Percentiles rank a stretch among this genome's conserved stretches.
These are phyloP conservation scores for Cladosporium sp. DNA, from an alignment of 2,329 filamentous ascomycete species.

Conservation along the genomic window DNA sequence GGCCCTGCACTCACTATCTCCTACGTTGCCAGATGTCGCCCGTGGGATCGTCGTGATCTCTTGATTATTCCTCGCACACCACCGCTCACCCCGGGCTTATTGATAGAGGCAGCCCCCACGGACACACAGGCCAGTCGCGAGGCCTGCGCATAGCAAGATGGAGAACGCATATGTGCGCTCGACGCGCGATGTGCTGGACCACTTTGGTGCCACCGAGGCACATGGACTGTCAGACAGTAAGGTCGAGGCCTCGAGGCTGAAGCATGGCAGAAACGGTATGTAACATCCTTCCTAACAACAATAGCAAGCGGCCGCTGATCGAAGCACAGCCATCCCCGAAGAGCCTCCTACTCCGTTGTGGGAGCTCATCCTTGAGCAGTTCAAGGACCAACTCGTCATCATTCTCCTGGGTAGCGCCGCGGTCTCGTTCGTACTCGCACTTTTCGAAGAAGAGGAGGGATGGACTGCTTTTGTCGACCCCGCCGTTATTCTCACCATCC, in stretches of 20 bases:
- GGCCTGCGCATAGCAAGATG: conserved; percentile 23
- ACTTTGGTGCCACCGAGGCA: conserved; percentile 34
- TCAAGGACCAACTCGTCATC: conserved; percentile 96
- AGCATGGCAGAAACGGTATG: conserved; percentile 36
- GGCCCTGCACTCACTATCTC: background rate
- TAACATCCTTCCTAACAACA: background rate
- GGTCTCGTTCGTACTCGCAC: conserved; percentile 85
- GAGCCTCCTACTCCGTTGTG: conserved; percentile 94
- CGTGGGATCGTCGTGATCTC: background rate
- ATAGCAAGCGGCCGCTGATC: conserved; percentile 12
- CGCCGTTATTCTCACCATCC: conserved; percentile 89
- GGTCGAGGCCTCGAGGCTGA: conserved; percentile 28
- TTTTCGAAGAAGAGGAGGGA: conserved; percentile 88
- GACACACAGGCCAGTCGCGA: background rate
- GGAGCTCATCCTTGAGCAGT: conserved; percentile 96
- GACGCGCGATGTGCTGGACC: conserved; percentile 32
- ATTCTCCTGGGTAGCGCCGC: conserved; percentile 90
- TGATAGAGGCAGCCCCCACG: background rate
- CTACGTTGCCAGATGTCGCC: conserved; percentile 2
- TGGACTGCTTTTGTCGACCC: conserved; percentile 98
- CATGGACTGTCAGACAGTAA: conserved; percentile 29
- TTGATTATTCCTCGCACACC: background rate
- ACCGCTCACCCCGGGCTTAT: background rate
- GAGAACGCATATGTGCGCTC: conserved; percentile 34
- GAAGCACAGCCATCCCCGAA: conserved; percentile 63